Evolutionary conservation across 2,329 filamentous ascomycete genomes (phyloP).

Genomic region (Macrophomina pseudophaseolina): DNA sequence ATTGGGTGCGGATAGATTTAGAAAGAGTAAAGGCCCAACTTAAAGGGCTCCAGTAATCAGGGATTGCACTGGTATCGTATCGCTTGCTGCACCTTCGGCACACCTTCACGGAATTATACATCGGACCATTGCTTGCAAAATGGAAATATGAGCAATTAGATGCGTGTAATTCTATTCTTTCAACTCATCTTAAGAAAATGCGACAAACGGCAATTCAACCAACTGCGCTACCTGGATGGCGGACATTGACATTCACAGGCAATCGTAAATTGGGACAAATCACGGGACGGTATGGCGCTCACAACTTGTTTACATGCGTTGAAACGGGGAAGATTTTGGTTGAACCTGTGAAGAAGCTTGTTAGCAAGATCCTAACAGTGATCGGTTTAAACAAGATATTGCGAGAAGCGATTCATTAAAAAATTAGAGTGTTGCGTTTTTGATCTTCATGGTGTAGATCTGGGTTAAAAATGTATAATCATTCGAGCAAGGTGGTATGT

Average conservation of each 20-base stretch:
- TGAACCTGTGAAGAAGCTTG: not conserved
- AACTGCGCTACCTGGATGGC: too few species aligned
- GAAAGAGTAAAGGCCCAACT: not conserved
- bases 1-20: conserved; percentile 60
- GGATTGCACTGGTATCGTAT: not conserved
- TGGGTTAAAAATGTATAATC: conserved; percentile 73
- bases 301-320: too few species aligned
- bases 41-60: not conserved
- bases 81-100: too few species aligned
- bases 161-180: too few species aligned
- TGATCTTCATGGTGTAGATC: conserved; percentile 62
- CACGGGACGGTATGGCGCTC: not conserved
- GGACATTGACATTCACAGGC: too few species aligned
- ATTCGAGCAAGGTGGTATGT: conserved; percentile 44
- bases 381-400: not conserved
- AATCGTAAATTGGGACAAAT: too few species aligned
- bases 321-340: not conserved
- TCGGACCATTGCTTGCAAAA: too few species aligned
- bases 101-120: too few species aligned
- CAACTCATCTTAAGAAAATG: too few species aligned
- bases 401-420: conserved; percentile 60
- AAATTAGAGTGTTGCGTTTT: conserved; percentile 71
- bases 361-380: not conserved
- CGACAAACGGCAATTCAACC: too few species aligned
- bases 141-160: too few species aligned